A percentile compares a stretch with the other conserved stretches of the same genome.
Conservation (phyloP, 1,139 yeast genomes). For the Kodamaea alishanica region DNA sequence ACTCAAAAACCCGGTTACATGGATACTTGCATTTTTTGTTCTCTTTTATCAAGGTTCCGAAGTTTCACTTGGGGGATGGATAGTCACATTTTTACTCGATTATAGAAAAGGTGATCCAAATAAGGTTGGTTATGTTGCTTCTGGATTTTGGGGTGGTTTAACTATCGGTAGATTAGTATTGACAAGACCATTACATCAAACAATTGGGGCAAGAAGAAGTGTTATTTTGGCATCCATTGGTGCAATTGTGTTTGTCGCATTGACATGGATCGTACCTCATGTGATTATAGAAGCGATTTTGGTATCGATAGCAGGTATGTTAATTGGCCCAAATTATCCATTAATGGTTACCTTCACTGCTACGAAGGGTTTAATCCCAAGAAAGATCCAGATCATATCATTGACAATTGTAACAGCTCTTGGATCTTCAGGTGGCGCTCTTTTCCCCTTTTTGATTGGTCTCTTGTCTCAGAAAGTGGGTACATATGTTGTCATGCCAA, state of each 20-base stretch:
- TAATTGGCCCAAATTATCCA: conserved; percentile 56
- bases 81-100: conserved; percentile 57
- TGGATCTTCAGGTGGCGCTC: conserved; percentile 60
- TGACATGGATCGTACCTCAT: conserved; percentile 48
- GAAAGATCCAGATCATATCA: conserved; percentile 52
- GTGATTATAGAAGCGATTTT: conserved; percentile 23
- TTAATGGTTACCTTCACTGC: conserved; percentile 48
- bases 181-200: conserved; percentile 37
- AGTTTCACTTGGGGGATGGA: conserved; percentile 70
- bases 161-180: conserved; percentile 56
- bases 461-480: conserved; percentile 49
- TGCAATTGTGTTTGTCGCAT: conserved; percentile 34
- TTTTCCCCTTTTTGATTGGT: conserved; percentile 56
- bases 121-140: conserved; percentile 59
- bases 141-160: conserved; percentile 72
- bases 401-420: conserved; percentile 56
- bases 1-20: conserved; percentile 42
- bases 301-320: conserved; percentile 46
- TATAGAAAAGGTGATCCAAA: conserved; percentile 47
- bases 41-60: conserved; percentile 68
- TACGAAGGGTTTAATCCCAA: conserved; percentile 40
- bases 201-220: conserved; percentile 50
- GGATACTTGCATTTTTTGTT: conserved; percentile 53
- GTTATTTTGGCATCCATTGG: conserved; percentile 29
- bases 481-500: conserved; percentile 54